Evolutionary conservation across 202 grass and related monocot genomes (phyloP).

Genomic region (Setaria italica): DNA sequence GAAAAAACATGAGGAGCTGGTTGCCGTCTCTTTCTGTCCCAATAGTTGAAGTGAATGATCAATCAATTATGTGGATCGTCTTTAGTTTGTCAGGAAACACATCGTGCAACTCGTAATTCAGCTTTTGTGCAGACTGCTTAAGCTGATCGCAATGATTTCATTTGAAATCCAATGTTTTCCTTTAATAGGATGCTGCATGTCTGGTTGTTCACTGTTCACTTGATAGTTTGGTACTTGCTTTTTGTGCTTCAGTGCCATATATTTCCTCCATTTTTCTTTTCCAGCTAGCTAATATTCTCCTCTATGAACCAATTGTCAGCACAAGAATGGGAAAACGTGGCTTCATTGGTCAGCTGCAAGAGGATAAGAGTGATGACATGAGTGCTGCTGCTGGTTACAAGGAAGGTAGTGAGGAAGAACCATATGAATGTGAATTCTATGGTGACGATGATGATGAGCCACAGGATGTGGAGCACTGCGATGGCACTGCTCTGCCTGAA

Average conservation of each 20-base stretch:
- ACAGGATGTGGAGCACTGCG: constrained; percentile 13
- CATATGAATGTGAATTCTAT: constrained; percentile 53
- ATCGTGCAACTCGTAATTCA: neutral
- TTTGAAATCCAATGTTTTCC: neutral
- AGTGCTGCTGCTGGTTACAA: constrained; percentile 41
- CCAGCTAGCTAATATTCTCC: constrained; percentile 31
- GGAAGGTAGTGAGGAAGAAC: constrained; percentile 53
- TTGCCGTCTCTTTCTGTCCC: neutral
- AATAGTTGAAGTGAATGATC: neutral
- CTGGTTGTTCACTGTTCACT: constrained; percentile 16
- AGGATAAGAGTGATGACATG: constrained; percentile 10
- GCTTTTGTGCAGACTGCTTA: no score
- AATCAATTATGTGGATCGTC: neutral
- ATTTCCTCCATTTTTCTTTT: neutral
- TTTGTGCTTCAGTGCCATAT: neutral
- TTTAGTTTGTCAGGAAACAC: neutral
- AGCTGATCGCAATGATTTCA: neutral
- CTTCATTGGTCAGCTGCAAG: neutral
- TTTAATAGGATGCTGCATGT: constrained; percentile 4
- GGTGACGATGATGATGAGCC: constrained; percentile 39
- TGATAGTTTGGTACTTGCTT: neutral
- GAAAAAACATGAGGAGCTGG: neutral
- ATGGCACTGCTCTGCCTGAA: neutral
- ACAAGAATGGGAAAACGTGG: constrained; percentile 31
- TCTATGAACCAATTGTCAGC: constrained; percentile 1